A percentile compares a stretch with the other conserved stretches of the same genome.
Evolutionary conservation across 257 asterid genomes (phyloP).

Genomic region (Jacaranda mimosifolia): DNA sequence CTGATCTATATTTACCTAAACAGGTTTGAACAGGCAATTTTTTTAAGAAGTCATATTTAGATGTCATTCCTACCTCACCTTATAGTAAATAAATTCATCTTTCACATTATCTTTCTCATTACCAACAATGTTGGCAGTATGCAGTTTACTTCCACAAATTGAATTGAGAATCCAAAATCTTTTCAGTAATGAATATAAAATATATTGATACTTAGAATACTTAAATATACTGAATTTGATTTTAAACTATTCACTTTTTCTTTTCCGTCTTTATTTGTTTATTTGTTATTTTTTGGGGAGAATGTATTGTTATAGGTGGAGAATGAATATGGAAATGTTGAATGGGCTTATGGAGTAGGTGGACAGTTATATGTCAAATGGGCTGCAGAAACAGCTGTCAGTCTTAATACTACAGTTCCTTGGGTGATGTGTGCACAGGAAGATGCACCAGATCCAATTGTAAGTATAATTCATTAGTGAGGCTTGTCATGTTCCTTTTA

Average conservation of each 20-base stretch:
- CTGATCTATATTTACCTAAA: not conserved
- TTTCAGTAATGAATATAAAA: constrained; percentile 1
- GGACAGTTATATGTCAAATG: constrained; percentile 71
- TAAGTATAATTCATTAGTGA: constrained; percentile 41
- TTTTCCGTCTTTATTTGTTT: constrained; percentile 8
- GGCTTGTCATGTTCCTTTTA: not conserved
- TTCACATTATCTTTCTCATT: not conserved
- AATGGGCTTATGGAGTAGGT: constrained; percentile 66
- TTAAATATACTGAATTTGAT: not conserved
- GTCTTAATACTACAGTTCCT: constrained; percentile 74
- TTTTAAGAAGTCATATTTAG: not conserved
- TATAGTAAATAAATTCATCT: not conserved
- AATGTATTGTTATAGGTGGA: constrained; percentile 60
- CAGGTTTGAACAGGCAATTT: not conserved
- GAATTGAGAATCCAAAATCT: not conserved
- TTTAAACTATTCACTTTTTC: not conserved
- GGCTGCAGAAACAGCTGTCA: constrained; percentile 87
- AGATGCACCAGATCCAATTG: constrained; percentile 87
- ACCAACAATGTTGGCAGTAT: not conserved
- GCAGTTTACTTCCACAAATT: not conserved
- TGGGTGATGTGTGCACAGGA: constrained; percentile 86
- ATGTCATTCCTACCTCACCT: not conserved
- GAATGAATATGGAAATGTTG: constrained; percentile 86
- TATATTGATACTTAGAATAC: not conserved
- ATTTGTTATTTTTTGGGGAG: not conserved